Base-by-base conservation (phyloP, 2,329 filamentous ascomycete species). In the Aspergillus phoenicis region DNA sequence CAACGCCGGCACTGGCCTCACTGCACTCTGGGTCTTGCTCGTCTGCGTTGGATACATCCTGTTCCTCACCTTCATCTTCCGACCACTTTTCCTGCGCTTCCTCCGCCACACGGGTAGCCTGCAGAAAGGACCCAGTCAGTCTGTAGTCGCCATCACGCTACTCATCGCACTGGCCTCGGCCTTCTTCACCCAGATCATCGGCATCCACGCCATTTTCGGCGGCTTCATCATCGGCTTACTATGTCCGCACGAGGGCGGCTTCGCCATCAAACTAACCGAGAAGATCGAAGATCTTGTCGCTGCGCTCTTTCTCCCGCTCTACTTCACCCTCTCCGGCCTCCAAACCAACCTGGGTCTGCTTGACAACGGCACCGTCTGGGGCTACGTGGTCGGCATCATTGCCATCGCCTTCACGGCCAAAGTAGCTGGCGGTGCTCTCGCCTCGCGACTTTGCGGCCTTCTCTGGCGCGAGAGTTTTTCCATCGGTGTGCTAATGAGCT, bases 221-320 rank as follows among this genome's bases (percentile, higher is more conserved):
- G 93, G 90, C 3, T 98, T 98, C 73, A 82, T 97, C 61, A 86
- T 94, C 45, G 94, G 94, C 1, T 76, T 98, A 26, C 95, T 98
- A 60, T 93, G 93, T 67, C 94, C 93, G 0, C 93, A 95, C 71
- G 91, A 96, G 60, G 90, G 91, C 52, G 91, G 93, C 28, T 96
- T 97, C 71, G 90, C 91, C 22, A 95, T 97, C 76, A 93, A 93
- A 67, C 81, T 97, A 43, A 95, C 92, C 0, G 93, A 97, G 72
- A 97, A 97, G 81, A 89, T 98, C 61, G 94, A 98, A 75, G 94
- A 98, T 83, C 80, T 97, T 10, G 89, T 97, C 30, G 87, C 88
- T 0, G 89, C 90, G 1, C 79, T 98, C 1, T 93, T 98, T 68
- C 76, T 97, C 8, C 94, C 94, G 0, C 85, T 98, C 1, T 98